Percentiles rank a stretch among this genome's conserved stretches.
These are phyloP conservation scores for Globisporangium abappressorium DNA, from an alignment of 352 stramenopile genomes.

Conservation along the genomic window DNA sequence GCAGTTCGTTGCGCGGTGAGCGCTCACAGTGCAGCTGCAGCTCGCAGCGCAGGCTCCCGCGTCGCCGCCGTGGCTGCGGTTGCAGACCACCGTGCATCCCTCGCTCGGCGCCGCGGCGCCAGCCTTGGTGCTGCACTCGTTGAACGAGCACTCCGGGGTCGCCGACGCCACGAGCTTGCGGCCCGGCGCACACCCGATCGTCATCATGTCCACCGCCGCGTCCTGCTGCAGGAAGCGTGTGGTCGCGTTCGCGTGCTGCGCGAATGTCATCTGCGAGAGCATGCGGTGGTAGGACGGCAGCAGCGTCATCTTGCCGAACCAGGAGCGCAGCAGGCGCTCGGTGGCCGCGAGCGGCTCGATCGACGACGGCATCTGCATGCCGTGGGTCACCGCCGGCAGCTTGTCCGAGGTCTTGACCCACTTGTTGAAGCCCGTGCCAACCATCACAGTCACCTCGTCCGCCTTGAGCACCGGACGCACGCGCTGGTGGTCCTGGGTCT, in stretches of 20 bases:
- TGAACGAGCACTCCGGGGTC: conserved; percentile 28
- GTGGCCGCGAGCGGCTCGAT: conserved; percentile 17
- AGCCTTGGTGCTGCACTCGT: conserved; percentile 29
- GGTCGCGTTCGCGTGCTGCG: conserved; percentile 36
- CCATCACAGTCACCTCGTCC: conserved; percentile 56
- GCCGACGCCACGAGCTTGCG: conserved; percentile 36
- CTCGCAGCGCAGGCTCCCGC: conserved; percentile 18
- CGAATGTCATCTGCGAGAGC: conserved; percentile 44
- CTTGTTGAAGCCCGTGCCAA: conserved; percentile 50
- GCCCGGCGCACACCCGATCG: conserved; percentile 36
- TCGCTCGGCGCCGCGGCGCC: conserved; percentile 25
- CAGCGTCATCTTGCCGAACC: conserved; percentile 67
- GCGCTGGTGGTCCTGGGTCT: conserved; percentile 33
- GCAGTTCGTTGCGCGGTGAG: conserved; percentile 30
- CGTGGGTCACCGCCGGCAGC: conserved; percentile 55
- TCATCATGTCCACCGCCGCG: conserved; percentile 24
- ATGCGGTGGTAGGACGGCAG: conserved; percentile 54
- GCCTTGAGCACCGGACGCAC: conserved; percentile 50
- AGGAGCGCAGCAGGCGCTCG: conserved; percentile 42
- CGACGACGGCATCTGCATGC: conserved; percentile 48
- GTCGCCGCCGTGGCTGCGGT: conserved; percentile 32
- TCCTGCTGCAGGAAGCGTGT: conserved; percentile 29
- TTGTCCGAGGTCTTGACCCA: conserved; percentile 46
- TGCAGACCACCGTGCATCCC: conserved; percentile 35
- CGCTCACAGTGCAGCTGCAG: conserved; percentile 27